phyloP scores from a whole-genome alignment of 2,329 filamentous ascomycete species.

The Xylariaceae sp. region DNA sequence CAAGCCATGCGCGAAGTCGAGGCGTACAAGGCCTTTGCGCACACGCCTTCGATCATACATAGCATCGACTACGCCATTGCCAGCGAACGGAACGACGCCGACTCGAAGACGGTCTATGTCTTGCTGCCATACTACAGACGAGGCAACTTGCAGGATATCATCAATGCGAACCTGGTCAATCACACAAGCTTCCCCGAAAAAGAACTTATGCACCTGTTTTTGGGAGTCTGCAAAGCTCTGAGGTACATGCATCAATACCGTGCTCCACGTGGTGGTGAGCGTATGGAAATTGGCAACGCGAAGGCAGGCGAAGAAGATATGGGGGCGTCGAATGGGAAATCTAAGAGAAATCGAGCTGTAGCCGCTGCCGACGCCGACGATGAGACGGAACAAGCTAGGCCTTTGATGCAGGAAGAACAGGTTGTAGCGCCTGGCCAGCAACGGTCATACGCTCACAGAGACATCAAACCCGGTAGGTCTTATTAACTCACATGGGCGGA shows the following conservation, averaged over 20 bases:
- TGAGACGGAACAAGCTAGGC: slow-evolving; percentile 71
- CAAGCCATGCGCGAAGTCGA: slow-evolving; percentile 96
- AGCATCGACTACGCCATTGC: slow-evolving; percentile 53
- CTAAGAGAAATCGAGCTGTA: slow-evolving; percentile 34
- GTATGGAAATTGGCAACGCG: slow-evolving; percentile 49
- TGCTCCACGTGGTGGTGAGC: slow-evolving; percentile 46
- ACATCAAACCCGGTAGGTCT: slow-evolving; percentile 86
- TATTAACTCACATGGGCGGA: background rate
- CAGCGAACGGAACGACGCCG: slow-evolving; percentile 53
- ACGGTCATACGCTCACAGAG: slow-evolving; percentile 85
- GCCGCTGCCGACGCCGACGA: slow-evolving; percentile 59
- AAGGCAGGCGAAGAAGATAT: slow-evolving; percentile 42
- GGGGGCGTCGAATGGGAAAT: slow-evolving; percentile 38
- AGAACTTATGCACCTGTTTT: slow-evolving; percentile 80
- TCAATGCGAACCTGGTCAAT: slow-evolving; percentile 97
- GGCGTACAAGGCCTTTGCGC: slow-evolving; percentile 85
- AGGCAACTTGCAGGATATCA: slow-evolving; percentile 95
- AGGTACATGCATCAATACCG: slow-evolving; percentile 89
- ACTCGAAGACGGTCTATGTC: slow-evolving; percentile 92
- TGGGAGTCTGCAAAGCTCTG: slow-evolving; percentile 85
- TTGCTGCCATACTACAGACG: slow-evolving; percentile 91
- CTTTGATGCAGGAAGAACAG: slow-evolving; percentile 76
- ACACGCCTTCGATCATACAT: slow-evolving; percentile 67
- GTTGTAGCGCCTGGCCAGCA: slow-evolving; percentile 64
- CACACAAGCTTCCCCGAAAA: slow-evolving; percentile 85